These are phyloP conservation scores for Schizochytrium sp. DNA, from an alignment of 108 stramenopile species.

Conservation along the genomic window DNA sequence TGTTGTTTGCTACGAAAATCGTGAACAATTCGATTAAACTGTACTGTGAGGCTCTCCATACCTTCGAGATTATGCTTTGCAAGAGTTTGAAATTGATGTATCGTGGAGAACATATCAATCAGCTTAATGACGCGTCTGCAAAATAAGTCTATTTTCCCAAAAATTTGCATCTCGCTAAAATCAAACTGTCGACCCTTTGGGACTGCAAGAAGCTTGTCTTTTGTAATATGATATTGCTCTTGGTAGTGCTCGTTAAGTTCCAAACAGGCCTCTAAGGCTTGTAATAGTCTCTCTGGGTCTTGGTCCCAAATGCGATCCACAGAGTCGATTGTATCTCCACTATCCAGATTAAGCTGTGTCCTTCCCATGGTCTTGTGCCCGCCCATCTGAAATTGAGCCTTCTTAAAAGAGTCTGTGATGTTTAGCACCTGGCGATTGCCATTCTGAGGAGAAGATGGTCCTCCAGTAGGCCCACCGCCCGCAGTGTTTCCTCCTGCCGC, in stretches of 20 bases:
- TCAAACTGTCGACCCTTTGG: slow-evolving; percentile 78
- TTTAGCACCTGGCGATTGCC: not conserved
- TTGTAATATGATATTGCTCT: slow-evolving; percentile 75
- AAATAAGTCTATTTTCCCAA: slow-evolving; percentile 78
- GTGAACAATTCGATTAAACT: slow-evolving; percentile 69
- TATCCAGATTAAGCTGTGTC: not conserved
- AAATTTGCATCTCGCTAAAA: slow-evolving; percentile 76
- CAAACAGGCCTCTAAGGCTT: slow-evolving; percentile 62
- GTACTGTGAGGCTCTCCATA: slow-evolving; percentile 69
- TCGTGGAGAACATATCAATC: slow-evolving; percentile 76
- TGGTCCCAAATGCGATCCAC: not conserved
- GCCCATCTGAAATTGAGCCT: too few relatives aligned
- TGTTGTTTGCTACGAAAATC: slow-evolving; percentile 72
- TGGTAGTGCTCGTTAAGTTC: slow-evolving; percentile 77
- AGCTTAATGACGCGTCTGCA: slow-evolving; percentile 79
- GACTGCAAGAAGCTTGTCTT: slow-evolving; percentile 72
- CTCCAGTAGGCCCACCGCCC: slow-evolving; percentile 66
- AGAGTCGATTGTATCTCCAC: not conserved
- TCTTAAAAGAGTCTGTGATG: too few relatives aligned
- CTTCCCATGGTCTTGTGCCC: not conserved
- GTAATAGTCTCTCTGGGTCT: slow-evolving; percentile 6
- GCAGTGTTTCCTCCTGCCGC: slow-evolving; percentile 60
- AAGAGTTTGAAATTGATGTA: slow-evolving; percentile 75
- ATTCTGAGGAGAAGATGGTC: slow-evolving; percentile 65
- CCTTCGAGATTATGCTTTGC: slow-evolving; percentile 68